These are phyloP conservation scores for Pythium brassicae DNA, from an alignment of 352 stramenopile genomes.

Conservation along the genomic window DNA sequence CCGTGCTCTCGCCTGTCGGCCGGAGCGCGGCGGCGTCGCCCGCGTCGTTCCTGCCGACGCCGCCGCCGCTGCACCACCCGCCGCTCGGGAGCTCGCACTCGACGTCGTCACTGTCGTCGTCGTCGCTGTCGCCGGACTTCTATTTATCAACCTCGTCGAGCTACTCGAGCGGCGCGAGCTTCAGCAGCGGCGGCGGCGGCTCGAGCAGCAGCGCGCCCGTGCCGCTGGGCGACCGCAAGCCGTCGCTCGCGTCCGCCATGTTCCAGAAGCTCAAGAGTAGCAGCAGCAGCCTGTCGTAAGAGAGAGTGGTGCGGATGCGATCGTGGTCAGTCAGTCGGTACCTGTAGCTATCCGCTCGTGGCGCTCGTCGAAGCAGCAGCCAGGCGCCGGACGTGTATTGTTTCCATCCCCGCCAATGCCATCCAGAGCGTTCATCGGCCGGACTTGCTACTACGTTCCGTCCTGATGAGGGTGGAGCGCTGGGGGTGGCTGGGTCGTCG, in stretches of 20 bases:
- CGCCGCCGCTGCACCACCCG: constrained; percentile 11
- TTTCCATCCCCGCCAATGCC: no score
- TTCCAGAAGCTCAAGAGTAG: constrained; percentile 61
- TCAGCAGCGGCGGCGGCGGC: constrained; percentile 4
- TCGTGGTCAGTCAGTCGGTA: no score
- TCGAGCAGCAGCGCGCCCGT: constrained; percentile 7
- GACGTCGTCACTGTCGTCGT: constrained; percentile 6
- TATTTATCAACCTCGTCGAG: constrained; percentile 38
- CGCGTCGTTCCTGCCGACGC: constrained; percentile 3
- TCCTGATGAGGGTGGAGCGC: no score
- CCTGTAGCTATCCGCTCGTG: no score
- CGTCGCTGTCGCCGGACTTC: constrained; percentile 27
- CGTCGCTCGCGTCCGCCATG: constrained; percentile 41
- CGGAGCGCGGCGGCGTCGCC: background rate
- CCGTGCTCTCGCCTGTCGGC: constrained; percentile 16
- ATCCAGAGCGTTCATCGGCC: no score
- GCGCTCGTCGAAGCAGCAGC: no score
- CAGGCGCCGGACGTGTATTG: no score
- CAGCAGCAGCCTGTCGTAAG: constrained; percentile 2
- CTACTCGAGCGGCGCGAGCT: constrained; percentile 8
- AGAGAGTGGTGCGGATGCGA: background rate
- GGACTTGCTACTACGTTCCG: no score
- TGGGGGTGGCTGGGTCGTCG: no score
- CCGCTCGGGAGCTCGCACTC: constrained; percentile 10
- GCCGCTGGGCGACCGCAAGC: constrained; percentile 36